Evolutionary conservation across 352 stramenopile genomes (phyloP).

Genomic region (Phytophthora gonapodyides): DNA sequence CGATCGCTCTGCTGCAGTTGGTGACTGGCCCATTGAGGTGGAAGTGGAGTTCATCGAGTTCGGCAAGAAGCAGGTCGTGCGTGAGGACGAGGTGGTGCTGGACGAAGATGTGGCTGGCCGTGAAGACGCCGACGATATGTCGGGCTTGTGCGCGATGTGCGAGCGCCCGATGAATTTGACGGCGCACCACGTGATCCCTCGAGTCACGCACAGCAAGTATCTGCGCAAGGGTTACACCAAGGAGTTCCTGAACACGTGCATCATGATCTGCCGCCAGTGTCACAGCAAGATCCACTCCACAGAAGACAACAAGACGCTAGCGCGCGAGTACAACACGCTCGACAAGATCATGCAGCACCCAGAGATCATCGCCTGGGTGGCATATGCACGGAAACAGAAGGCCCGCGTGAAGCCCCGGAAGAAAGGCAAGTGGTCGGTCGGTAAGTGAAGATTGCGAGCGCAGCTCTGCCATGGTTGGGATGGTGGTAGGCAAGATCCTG

Average conservation of each 20-base stretch:
- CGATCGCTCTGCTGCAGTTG: background rate
- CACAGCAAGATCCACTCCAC: constrained; percentile 91
- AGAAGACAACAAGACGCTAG: constrained; percentile 91
- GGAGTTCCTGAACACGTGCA: constrained; percentile 84
- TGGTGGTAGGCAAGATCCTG: background rate
- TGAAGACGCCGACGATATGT: constrained; percentile 61
- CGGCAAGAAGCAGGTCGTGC: constrained; percentile 67
- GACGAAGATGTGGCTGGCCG: constrained; percentile 69
- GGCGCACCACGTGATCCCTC: constrained; percentile 93
- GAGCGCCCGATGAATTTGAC: constrained; percentile 92
- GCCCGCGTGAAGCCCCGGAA: constrained; percentile 61
- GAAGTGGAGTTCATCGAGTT: constrained; percentile 85
- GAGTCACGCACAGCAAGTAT: constrained; percentile 79
- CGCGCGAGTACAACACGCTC: constrained; percentile 90
- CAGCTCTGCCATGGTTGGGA: no score
- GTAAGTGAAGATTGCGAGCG: constrained; percentile 32
- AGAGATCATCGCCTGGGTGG: constrained; percentile 87
- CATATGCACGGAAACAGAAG: constrained; percentile 92
- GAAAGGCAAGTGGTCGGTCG: constrained; percentile 59
- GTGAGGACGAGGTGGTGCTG: constrained; percentile 64
- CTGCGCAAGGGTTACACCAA: constrained; percentile 77
- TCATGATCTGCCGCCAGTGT: constrained; percentile 92
- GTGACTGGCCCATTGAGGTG: constrained; percentile 35
- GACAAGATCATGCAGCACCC: constrained; percentile 92
- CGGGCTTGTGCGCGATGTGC: constrained; percentile 87